Base-by-base conservation (phyloP, 345 rosid genomes). In the Passiflora organensis region DNA sequence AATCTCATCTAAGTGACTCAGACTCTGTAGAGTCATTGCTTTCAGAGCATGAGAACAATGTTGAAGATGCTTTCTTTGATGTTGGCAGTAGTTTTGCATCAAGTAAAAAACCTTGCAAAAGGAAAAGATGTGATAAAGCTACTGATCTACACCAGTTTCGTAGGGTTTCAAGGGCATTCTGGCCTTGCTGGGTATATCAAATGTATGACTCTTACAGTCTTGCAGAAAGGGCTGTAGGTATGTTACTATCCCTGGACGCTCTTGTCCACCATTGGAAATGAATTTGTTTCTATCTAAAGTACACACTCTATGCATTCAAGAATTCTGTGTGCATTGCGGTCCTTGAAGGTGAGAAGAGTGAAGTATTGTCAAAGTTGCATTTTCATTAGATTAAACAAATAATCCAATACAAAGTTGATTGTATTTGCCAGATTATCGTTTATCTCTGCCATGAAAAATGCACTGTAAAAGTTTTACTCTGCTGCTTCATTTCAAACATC, bases 171-270 rank as follows among this genome's bases (percentile, higher is more conserved):
- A 81, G 74, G 73, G 84, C 95, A 46, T 89, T 77, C 78, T 86
- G 82, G 91, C 99, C 99, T 21, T 56, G 59, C 51, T 89, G 99
- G 99, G 96, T 85, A 24, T 93, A 84, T 60, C 62, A 51, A 13
- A 89, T 93, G 95, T 79, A 81, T 56, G 97, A 93, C 67, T 77
- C 99, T 39, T 89, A 82, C 68, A 58, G 54, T 76, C 97, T 93
- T 72, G 87, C 99, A 63, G 83, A 75, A 60, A 82, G 83, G 59
- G 96, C 84, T 48, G 86, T 95, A 76, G 99, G 99, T 89, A 84
- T 41, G 13, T 41, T 5, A 11, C 13, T 41, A 12, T 15, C 43
- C 1, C 43, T 41, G 34, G 34, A 28, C 34, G 13, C 43, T 41
- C 13, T 41, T 41, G 1, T 41, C n/a, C 14, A 8, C n/a, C 5